Percentiles rank a stretch among this genome's conserved stretches.
These are phyloP conservation scores for Podila verticillata DNA, from an alignment of 192 early-diverging fungal species.

Conservation along the genomic window DNA sequence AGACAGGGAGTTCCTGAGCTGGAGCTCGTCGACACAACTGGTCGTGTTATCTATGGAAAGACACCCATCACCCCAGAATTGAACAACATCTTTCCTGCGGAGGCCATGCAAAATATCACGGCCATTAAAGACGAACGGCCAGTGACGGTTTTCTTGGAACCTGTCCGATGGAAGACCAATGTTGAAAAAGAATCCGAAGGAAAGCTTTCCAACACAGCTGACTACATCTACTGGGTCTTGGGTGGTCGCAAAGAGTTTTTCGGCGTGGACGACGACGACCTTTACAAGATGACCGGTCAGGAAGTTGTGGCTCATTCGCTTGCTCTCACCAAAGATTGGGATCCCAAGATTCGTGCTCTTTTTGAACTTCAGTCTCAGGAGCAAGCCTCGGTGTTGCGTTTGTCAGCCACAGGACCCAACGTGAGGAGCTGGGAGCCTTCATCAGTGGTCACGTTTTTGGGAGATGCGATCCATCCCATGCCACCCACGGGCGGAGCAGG, in stretches of 20 bases:
- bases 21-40: constrained; percentile 16
- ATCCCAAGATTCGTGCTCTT: constrained; percentile 9
- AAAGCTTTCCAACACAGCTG: not conserved
- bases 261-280: constrained; percentile 13
- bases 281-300: constrained; percentile 3
- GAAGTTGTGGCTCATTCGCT: constrained; percentile 10
- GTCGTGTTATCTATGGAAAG: constrained; percentile 23
- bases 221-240: constrained; percentile 26
- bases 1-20: constrained; percentile 5
- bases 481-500: constrained; percentile 17
- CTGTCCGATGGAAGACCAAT: constrained; percentile 15
- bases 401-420: constrained; percentile 4
- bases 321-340: constrained; percentile 9
- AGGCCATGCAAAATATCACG: constrained; percentile 13
- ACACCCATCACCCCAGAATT: constrained; percentile 18
- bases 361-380: constrained; percentile 11
- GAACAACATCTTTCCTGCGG: constrained; percentile 4
- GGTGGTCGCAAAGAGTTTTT: constrained; percentile 8
- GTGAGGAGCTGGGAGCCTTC: constrained; percentile 10
- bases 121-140: constrained; percentile 12
- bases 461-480: constrained; percentile 31
- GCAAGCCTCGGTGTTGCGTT: constrained; percentile 5
- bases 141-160: constrained; percentile 13
- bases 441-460: constrained; percentile 13
- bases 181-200: constrained; percentile 5